Conservation (phyloP, 1,284 basidiomycete species). For the Ustilago trichophora region DNA sequence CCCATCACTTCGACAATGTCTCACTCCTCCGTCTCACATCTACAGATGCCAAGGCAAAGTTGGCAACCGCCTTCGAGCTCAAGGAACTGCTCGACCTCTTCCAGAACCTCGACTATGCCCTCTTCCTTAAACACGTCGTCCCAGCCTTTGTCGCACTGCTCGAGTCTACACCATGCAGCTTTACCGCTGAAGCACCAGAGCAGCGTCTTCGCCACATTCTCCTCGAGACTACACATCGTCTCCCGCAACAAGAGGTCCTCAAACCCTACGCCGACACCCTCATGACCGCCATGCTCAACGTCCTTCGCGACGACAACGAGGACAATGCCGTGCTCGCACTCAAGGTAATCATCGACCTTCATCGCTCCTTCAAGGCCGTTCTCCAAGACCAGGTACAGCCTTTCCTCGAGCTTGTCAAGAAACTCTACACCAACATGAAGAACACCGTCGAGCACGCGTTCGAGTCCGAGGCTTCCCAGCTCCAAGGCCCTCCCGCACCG, state of each 20-base stretch:
- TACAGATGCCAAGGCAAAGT: slow-evolving; percentile 48
- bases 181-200: slow-evolving; percentile 81
- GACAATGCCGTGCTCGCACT: slow-evolving; percentile 91
- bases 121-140: slow-evolving; percentile 72
- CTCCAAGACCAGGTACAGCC: slow-evolving; percentile 81
- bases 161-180: slow-evolving; percentile 78
- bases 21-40: not conserved
- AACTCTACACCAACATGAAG: slow-evolving; percentile 81
- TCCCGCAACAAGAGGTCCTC: slow-evolving; percentile 83
- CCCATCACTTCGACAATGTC: not conserved
- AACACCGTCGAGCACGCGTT: slow-evolving; percentile 81
- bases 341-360: slow-evolving; percentile 87
- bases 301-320: slow-evolving; percentile 91
- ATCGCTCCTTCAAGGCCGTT: slow-evolving; percentile 67
- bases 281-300: slow-evolving; percentile 78
- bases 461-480: slow-evolving; percentile 57
- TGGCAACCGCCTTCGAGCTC: slow-evolving; percentile 55
- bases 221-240: slow-evolving; percentile 74
- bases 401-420: slow-evolving; percentile 79
- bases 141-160: slow-evolving; percentile 83
- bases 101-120: slow-evolving; percentile 74
- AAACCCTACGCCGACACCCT: slow-evolving; percentile 77
- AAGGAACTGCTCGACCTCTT: slow-evolving; percentile 61
- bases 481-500: slow-evolving; percentile 2
- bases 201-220: slow-evolving; percentile 74